A percentile compares a stretch with the other conserved stretches of the same genome.
These are phyloP conservation scores for Rehmannia glutinosa DNA, from an alignment of 257 asterid species.

Conservation along the genomic window DNA sequence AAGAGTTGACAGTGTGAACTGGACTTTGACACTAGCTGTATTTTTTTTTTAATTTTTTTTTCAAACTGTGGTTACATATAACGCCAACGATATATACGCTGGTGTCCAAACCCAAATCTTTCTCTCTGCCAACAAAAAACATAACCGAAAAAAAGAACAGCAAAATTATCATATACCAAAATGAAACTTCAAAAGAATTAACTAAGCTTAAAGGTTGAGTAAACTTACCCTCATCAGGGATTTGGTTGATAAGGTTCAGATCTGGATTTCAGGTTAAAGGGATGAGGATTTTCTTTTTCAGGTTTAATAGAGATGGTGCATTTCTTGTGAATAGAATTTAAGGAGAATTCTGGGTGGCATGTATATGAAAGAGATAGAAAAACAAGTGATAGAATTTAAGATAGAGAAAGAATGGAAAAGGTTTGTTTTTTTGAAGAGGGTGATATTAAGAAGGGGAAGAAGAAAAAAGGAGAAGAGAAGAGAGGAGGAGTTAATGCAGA, in stretches of 20 bases:
- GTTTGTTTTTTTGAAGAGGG: not conserved
- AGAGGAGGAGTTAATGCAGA: slow-evolving; percentile 69
- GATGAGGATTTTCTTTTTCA: not conserved
- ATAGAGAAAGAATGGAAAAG: not conserved
- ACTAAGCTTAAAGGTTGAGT: too few relatives aligned
- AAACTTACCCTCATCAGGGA: slow-evolving; percentile 18
- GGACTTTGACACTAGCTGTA: slow-evolving; percentile 25
- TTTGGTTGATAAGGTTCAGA: slow-evolving; percentile 34
- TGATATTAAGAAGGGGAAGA: slow-evolving; percentile 28
- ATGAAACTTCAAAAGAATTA: too few relatives aligned
- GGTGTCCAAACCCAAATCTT: slow-evolving; percentile 16
- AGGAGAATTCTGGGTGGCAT: slow-evolving; percentile 25
- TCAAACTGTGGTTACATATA: slow-evolving; percentile 21
- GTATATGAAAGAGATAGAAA: slow-evolving; percentile 26
- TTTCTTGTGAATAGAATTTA: slow-evolving; percentile 82
- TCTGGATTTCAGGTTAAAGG: slow-evolving; percentile 29
- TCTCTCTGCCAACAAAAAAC: slow-evolving; percentile 21
- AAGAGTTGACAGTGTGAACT: slow-evolving; percentile 37
- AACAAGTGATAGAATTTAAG: not conserved
- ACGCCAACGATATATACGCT: slow-evolving; percentile 27
- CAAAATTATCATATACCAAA: too few relatives aligned
- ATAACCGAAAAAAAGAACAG: too few relatives aligned
- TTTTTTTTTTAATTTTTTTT: not conserved
- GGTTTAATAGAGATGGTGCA: slow-evolving; percentile 25
- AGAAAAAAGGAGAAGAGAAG: slow-evolving; percentile 23